A percentile compares a stretch with the other conserved stretches of the same genome.
Conservation (phyloP, 2,329 filamentous ascomycete species). For the Zopfia rhizophila region DNA sequence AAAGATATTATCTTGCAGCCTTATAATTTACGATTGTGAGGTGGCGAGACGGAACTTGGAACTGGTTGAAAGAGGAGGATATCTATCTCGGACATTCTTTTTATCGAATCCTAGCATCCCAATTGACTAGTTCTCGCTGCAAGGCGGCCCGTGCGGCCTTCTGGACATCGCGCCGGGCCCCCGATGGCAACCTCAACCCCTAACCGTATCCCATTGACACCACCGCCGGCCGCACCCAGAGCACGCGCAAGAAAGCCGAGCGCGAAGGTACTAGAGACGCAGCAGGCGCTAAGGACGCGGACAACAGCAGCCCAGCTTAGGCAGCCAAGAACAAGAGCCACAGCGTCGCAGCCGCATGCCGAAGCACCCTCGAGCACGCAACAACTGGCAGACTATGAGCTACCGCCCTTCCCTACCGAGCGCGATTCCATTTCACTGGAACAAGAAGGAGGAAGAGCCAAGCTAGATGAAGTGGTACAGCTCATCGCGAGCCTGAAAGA, state of each 20-base stretch:
- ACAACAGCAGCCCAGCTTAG: slow-evolving; percentile 9
- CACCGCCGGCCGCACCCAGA: slow-evolving; percentile 10
- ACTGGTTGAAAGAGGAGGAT: slow-evolving; percentile 16
- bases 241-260: slow-evolving; percentile 17
- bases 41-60: no score
- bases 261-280: slow-evolving; percentile 14
- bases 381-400: slow-evolving; percentile 15
- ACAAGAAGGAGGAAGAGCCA: slow-evolving; percentile 1
- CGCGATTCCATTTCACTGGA: slow-evolving; percentile 9
- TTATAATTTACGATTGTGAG: no score
- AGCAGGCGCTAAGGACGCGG: slow-evolving; percentile 3
- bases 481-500: slow-evolving; percentile 19
- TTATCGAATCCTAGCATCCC: slow-evolving; percentile 11
- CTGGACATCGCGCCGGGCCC: slow-evolving; percentile 13
- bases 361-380: slow-evolving; percentile 13
- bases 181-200: slow-evolving; percentile 17
- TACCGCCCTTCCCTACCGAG: slow-evolving; percentile 13
- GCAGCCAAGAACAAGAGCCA: slow-evolving; percentile 14
- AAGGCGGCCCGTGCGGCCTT: slow-evolving; percentile 18
- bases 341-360: slow-evolving; percentile 10
- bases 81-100: slow-evolving; percentile 23
- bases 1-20: no score
- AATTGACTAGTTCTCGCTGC: slow-evolving; percentile 21
- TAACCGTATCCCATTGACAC: slow-evolving; percentile 15
- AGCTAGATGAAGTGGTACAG: slow-evolving; percentile 9